Evolutionary conservation across 495 filamentous ascomycete species (phyloP).

Genomic region (Aspergillus diversus): DNA sequence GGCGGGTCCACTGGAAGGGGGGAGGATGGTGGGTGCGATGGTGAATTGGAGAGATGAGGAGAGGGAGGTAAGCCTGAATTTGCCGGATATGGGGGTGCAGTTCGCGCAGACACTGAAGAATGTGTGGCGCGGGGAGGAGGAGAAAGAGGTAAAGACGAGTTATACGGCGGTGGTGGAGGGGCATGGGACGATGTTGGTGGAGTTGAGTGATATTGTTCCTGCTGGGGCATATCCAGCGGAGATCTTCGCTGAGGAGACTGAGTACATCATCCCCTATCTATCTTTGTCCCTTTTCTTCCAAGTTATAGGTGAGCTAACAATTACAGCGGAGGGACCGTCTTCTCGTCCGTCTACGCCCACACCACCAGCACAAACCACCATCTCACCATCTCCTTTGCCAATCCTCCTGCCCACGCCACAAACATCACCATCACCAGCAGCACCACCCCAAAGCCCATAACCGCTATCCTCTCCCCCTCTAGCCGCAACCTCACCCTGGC

Average conservation of each 20-base stretch:
- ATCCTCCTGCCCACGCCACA: conserved; percentile 6
- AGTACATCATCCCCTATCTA: conserved; percentile 29
- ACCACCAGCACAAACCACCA: conserved; percentile 40
- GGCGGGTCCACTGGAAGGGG: conserved; percentile 47
- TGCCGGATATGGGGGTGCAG: conserved; percentile 47
- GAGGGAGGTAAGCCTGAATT: conserved; percentile 41
- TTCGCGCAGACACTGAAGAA: conserved; percentile 42
- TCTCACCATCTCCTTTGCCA: conserved; percentile 32
- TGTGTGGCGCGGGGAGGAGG: conserved; percentile 42
- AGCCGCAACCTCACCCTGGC: conserved; percentile 22
- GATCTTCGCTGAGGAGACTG: conserved; percentile 22
- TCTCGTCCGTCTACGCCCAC: conserved; percentile 39
- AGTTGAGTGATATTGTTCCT: conserved; percentile 38
- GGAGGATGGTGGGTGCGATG: conserved; percentile 43
- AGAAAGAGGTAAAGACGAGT: conserved; percentile 36
- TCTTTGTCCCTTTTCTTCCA: neutral
- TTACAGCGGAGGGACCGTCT: conserved; percentile 26
- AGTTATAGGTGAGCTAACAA: neutral
- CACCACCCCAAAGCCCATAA: conserved; percentile 9
- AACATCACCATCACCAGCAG: conserved; percentile 15
- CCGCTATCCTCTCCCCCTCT: conserved; percentile 1
- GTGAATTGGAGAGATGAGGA: conserved; percentile 49
- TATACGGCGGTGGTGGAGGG: conserved; percentile 42
- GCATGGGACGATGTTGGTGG: conserved; percentile 49
- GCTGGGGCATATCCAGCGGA: conserved; percentile 31